These are phyloP conservation scores for Geranium brycei DNA, from an alignment of 345 rosid species.

Conservation along the genomic window DNA sequence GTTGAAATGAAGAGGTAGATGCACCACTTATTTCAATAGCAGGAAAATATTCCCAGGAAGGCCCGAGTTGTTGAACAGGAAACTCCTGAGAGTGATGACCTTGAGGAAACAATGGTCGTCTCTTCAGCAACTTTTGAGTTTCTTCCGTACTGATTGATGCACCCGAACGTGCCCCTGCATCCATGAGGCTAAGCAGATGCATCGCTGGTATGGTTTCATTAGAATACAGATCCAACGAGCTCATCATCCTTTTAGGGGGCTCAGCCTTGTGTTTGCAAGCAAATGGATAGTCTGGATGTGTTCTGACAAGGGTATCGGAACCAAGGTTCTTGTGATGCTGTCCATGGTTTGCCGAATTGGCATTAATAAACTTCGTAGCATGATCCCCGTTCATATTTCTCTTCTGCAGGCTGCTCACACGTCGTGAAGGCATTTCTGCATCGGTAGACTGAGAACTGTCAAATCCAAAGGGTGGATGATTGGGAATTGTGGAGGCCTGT, in stretches of 20 bases:
- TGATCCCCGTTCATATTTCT: conserved; percentile 18
- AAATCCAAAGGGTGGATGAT: conserved; percentile 27
- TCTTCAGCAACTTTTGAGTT: conserved; percentile 34
- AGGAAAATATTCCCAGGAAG: conserved; percentile 19
- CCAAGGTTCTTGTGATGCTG: conserved; percentile 35
- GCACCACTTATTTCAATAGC: conserved; percentile 28
- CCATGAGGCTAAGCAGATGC: conserved; percentile 90
- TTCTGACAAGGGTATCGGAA: conserved; percentile 22
- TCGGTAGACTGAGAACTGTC: conserved; percentile 26
- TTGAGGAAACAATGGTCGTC: conserved; percentile 33
- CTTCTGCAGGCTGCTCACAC: conserved; percentile 20
- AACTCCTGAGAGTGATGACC: conserved; percentile 36
- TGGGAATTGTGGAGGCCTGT: conserved; percentile 43
- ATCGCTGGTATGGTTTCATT: conserved; percentile 78
- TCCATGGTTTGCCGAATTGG: conserved; percentile 26
- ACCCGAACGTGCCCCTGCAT: conserved; percentile 47
- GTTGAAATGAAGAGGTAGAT: conserved; percentile 36
- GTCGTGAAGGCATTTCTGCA: conserved; percentile 18
- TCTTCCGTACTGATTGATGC: conserved; percentile 31
- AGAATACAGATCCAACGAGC: conserved; percentile 40
- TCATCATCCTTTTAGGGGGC: conserved; percentile 12
- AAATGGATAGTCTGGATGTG: conserved; percentile 28
- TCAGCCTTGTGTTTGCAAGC: conserved; percentile 35
- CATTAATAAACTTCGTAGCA: conserved; percentile 24
- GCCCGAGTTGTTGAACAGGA: conserved; percentile 28